A percentile compares a stretch with the other conserved stretches of the same genome.
These are phyloP conservation scores for Penicillium sp. DNA, from an alignment of 2,329 filamentous ascomycete genomes.

Conservation along the genomic window DNA sequence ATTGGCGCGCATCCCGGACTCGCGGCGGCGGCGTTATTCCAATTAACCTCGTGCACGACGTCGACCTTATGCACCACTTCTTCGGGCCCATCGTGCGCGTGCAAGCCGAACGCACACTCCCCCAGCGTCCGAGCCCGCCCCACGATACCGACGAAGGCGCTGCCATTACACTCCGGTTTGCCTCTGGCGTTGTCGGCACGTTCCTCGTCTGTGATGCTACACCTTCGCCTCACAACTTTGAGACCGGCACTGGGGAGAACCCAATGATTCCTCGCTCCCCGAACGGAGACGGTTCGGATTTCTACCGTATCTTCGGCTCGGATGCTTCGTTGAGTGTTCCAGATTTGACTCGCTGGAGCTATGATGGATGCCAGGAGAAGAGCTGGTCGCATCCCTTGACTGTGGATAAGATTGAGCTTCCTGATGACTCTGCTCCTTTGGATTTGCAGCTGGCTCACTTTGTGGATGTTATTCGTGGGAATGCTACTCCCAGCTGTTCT, in stretches of 20 bases:
- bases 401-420: slow-evolving; percentile 29
- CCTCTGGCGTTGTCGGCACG: slow-evolving; percentile 53
- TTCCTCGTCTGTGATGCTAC: slow-evolving; percentile 54
- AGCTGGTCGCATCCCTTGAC: slow-evolving; percentile 42
- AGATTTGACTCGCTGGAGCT: slow-evolving; percentile 51
- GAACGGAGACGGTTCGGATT: slow-evolving; percentile 34
- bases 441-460: slow-evolving; percentile 52
- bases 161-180: slow-evolving; percentile 52
- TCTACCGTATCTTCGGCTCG: slow-evolving; percentile 55
- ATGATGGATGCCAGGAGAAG: slow-evolving; percentile 37
- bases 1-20: slow-evolving; percentile 46
- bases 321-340: slow-evolving; percentile 52
- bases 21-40: slow-evolving; percentile 51
- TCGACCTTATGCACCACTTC: slow-evolving; percentile 56
- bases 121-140: slow-evolving; percentile 37
- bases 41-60: slow-evolving; percentile 60
- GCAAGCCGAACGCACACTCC: slow-evolving; percentile 47
- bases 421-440: slow-evolving; percentile 44
- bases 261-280: slow-evolving; percentile 43
- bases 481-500: slow-evolving; percentile 46
- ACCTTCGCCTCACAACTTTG: slow-evolving; percentile 53
- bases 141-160: slow-evolving; percentile 55
- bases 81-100: slow-evolving; percentile 52
- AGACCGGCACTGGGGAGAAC: slow-evolving; percentile 57
- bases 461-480: slow-evolving; percentile 45